Percentiles rank a stretch among this genome's conserved stretches.
These are phyloP conservation scores for Ganoderma leucocontextum DNA, from an alignment of 1,284 basidiomycete genomes.

Conservation along the genomic window DNA sequence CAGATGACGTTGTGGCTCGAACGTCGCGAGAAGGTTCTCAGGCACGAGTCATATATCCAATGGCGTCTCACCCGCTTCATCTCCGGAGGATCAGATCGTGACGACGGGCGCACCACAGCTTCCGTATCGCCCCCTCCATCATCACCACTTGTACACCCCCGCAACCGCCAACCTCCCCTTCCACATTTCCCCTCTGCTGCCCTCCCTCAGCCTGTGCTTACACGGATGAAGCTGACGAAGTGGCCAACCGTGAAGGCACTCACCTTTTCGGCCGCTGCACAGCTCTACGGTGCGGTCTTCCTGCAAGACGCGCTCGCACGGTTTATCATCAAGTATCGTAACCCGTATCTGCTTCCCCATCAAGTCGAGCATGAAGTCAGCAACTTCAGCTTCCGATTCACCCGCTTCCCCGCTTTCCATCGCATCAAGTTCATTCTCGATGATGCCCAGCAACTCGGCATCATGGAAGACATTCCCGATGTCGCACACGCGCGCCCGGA, in stretches of 20 bases:
- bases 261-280: background rate
- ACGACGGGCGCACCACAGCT: too few relatives aligned
- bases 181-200: too few relatives aligned
- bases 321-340: constrained; percentile 30
- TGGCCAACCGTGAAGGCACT: background rate
- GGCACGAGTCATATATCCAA: constrained; percentile 10
- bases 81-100: too few relatives aligned
- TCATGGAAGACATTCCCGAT: constrained; percentile 9
- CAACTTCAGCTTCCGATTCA: background rate
- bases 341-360: constrained; percentile 10
- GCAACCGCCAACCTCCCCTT: too few relatives aligned
- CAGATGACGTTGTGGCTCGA: constrained; percentile 50
- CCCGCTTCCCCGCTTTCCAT: constrained; percentile 28
- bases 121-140: too few relatives aligned
- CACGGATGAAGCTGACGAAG: background rate
- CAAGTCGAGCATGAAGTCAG: constrained; percentile 8
- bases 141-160: too few relatives aligned
- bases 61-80: constrained; percentile 7
- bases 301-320: constrained; percentile 41
- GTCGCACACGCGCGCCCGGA: constrained; percentile 22
- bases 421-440: constrained; percentile 23
- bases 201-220: background rate
- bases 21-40: constrained; percentile 34
- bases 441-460: background rate
- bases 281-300: constrained; percentile 38